Percentiles rank a stretch among this genome's conserved stretches.
phyloP scores from a whole-genome alignment of 176 grass and related monocot genomes.

The Ananas comosus region DNA sequence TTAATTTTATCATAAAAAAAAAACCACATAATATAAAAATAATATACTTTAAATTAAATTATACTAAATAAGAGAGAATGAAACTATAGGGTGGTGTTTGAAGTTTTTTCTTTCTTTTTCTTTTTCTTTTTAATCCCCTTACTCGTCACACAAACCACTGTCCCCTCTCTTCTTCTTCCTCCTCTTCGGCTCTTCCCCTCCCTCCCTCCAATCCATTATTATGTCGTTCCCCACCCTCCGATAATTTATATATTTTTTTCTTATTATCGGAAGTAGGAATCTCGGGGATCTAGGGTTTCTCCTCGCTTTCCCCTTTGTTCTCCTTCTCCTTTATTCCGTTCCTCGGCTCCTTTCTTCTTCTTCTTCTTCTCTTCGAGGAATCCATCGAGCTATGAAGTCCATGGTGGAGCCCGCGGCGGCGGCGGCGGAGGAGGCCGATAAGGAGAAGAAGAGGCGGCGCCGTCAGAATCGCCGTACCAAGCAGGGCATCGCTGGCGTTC shows the following conservation, averaged over 20 bases:
- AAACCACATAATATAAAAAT: too few relatives aligned
- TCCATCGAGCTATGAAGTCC: conserved; percentile 37
- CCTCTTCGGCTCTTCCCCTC: too few relatives aligned
- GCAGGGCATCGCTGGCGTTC: conserved; percentile 15
- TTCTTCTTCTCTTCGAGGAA: not conserved
- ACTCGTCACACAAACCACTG: not conserved
- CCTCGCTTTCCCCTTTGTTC: not conserved
- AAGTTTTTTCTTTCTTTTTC: not conserved
- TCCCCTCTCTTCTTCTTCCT: not conserved
- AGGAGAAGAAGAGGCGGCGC: conserved; percentile 51
- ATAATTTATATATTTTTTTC: conserved; percentile 29
- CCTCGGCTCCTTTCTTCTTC: not conserved
- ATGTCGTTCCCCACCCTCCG: conserved; percentile 13
- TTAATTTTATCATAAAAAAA: too few relatives aligned
- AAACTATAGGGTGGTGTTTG: too few relatives aligned
- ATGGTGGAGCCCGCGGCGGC: conserved; percentile 27
- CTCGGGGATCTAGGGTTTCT: conserved; percentile 59
- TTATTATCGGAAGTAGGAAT: conserved; percentile 31
- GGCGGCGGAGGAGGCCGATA: conserved; percentile 44
- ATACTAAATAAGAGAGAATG: too few relatives aligned
- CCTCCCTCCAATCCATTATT: not conserved
- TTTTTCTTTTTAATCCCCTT: conserved; percentile 12
- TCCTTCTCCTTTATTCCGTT: not conserved
- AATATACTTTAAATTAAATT: too few relatives aligned
- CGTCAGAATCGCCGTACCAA: conserved; percentile 42